Evolutionary conservation across 2,329 filamentous ascomycete genomes (phyloP), one percentile per base, ranked within the genome.

Genomic region (Verticillium isaacii): DNA sequence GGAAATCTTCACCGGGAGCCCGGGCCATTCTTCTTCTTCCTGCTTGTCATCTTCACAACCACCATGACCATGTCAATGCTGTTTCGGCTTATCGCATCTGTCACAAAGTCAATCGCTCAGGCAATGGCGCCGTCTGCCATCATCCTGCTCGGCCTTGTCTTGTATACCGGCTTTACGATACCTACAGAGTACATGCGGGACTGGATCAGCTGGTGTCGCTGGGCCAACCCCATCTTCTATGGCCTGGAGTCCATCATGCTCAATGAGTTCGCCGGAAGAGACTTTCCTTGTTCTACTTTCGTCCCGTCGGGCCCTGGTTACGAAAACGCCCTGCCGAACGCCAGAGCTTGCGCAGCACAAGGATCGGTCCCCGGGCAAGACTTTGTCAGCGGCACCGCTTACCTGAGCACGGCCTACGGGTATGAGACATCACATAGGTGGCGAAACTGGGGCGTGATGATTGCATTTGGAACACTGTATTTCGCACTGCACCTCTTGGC

Each of bases 11-110:
- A 71, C 23, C 78, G 86, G 58, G 80, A 82, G 62, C 77, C 86
- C 1, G 83, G 82, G 11, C 72, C 82, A 0, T 90, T 89, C 75
- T 90, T 90, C 74, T 83, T 87, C 69, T 90, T 87, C 76, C 73
- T 86, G 39, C 73, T 90, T 37, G 79, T 89, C 66, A 84, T 82
- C 2, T 85, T 89, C 70, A 71, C 79, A 36, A 80, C 82, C 11
- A 87, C 84, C 0, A 68, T 90, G 64, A 79, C 80, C 58, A 89
- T 89, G 85, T 87, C 84, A 29, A 88, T 88, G 81, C 76, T 88
- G 62, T 90, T 90, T 78, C 81, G 87, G 1, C 60, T 65, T 25
- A 64, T 66, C 5, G 64, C 60, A 0, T 66, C 64, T 82, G 56
- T 78, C 3, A 81, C 81, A 1, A 79, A 80, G 58, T 82, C 80